Conservation (phyloP, 805 yeast genomes). For the Pichia heedii region DNA sequence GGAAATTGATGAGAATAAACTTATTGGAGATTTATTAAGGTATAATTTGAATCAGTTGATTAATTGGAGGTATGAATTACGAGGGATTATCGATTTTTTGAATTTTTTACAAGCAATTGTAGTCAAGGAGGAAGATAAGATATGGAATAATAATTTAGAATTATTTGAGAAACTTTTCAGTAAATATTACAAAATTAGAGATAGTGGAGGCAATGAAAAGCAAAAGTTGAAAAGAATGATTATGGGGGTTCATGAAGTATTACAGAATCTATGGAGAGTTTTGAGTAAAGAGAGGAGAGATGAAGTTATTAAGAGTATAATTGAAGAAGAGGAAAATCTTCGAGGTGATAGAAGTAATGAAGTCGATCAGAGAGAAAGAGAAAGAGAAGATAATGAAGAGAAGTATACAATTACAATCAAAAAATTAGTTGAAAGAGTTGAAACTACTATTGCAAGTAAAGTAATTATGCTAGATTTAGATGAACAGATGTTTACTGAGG, state of each 20-base stretch:
- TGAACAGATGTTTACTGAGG: conserved; percentile 31
- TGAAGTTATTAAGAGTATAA: neutral
- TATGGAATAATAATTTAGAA: conserved; percentile 25
- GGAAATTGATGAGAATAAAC: conserved; percentile 3
- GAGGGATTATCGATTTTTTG: conserved; percentile 22
- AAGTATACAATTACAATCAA: no score
- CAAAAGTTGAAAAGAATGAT: no score
- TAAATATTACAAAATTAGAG: conserved; percentile 12
- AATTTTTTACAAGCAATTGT: conserved; percentile 22
- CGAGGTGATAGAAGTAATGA: conserved; percentile 2
- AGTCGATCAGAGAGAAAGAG: no score
- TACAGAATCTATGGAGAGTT: neutral
- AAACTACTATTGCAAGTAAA: no score
- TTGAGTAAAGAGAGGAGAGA: neutral
- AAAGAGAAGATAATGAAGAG: no score
- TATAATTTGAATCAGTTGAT: conserved; percentile 21
- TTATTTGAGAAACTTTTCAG: conserved; percentile 21
- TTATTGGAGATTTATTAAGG: conserved; percentile 17
- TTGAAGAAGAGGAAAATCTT: conserved; percentile 2
- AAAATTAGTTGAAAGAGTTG: no score
- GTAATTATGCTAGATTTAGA: conserved; percentile 14
- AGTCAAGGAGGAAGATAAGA: conserved; percentile 11
- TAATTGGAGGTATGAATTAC: conserved; percentile 24
- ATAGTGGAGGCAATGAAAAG: neutral
- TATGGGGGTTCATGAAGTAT: no score